phyloP scores from a whole-genome alignment of 2,329 filamentous ascomycete species.

The Kalaharituber pfeilii region DNA sequence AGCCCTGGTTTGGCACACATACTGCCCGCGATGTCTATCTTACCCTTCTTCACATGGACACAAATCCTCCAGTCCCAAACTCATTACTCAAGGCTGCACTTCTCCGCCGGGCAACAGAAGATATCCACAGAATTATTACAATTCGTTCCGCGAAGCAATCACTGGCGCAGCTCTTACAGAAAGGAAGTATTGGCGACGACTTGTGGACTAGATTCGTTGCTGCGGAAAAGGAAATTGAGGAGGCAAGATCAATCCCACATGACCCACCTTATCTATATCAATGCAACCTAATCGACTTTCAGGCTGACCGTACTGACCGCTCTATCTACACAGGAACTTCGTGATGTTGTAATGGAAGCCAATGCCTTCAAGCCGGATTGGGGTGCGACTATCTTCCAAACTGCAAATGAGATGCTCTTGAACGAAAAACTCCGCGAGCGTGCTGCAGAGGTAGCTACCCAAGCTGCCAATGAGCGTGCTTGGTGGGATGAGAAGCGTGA shows the following conservation, averaged over 20 bases:
- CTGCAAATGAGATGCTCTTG: slow-evolving; percentile 84
- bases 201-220: slow-evolving; percentile 81
- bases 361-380: slow-evolving; percentile 77
- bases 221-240: slow-evolving; percentile 95
- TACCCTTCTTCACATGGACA: slow-evolving; percentile 65
- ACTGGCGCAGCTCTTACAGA: slow-evolving; percentile 62
- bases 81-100: slow-evolving; percentile 76
- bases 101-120: slow-evolving; percentile 73
- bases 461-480: slow-evolving; percentile 55
- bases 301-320: not conserved
- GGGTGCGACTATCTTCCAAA: slow-evolving; percentile 93
- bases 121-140: slow-evolving; percentile 80
- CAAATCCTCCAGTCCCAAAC: slow-evolving; percentile 52
- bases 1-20: slow-evolving; percentile 86
- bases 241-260: slow-evolving; percentile 26
- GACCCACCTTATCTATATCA: not conserved
- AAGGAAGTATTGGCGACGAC: slow-evolving; percentile 89
- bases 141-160: slow-evolving; percentile 79
- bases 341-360: slow-evolving; percentile 87
- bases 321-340: slow-evolving; percentile 43
- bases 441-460: slow-evolving; percentile 55
- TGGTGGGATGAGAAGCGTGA: slow-evolving; percentile 74
- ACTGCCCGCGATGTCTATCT: slow-evolving; percentile 89
- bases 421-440: slow-evolving; percentile 61
- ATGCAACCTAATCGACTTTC: not conserved